phyloP scores from a whole-genome alignment of 78 protist species.

The Protostelium mycophagum region DNA sequence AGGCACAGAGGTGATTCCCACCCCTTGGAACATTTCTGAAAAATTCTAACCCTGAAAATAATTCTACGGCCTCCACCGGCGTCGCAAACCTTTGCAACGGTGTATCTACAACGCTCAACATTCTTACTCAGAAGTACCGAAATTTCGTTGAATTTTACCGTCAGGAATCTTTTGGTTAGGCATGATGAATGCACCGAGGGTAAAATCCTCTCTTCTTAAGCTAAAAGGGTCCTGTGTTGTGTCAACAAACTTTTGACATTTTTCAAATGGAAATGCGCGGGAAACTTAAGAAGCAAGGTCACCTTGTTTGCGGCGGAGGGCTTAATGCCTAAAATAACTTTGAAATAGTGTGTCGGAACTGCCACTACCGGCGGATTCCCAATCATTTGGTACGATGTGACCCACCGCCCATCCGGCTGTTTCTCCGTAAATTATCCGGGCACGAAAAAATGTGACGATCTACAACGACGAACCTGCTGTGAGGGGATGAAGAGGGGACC shows the following conservation, averaged over 20 bases:
- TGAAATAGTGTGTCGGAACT: conserved; percentile 27
- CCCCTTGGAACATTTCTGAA: not conserved
- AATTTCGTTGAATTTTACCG: not conserved
- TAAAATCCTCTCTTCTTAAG: not conserved
- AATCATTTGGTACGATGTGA: conserved; percentile 3
- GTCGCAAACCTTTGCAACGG: not conserved
- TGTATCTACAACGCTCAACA: not conserved
- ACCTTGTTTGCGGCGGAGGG: not conserved
- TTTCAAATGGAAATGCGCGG: too few relatives aligned
- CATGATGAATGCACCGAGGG: not conserved
- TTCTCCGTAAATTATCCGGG: not conserved
- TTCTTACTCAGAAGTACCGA: not conserved
- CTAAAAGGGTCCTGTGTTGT: too few relatives aligned
- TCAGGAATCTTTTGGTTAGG: not conserved
- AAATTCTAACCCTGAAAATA: not conserved
- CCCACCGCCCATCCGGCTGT: conserved; percentile 11
- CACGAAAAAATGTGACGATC: not conserved
- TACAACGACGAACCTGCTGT: not conserved
- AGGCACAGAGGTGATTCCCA: not conserved
- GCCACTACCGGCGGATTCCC: conserved; percentile 18
- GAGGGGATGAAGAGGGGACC: conserved; percentile 18
- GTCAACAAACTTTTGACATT: too few relatives aligned
- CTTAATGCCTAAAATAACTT: not conserved
- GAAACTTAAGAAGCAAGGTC: not conserved
- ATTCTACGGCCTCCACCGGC: not conserved